phyloP scores from a whole-genome alignment of 169 alveolate species.

The Eimeria praecox region DNA sequence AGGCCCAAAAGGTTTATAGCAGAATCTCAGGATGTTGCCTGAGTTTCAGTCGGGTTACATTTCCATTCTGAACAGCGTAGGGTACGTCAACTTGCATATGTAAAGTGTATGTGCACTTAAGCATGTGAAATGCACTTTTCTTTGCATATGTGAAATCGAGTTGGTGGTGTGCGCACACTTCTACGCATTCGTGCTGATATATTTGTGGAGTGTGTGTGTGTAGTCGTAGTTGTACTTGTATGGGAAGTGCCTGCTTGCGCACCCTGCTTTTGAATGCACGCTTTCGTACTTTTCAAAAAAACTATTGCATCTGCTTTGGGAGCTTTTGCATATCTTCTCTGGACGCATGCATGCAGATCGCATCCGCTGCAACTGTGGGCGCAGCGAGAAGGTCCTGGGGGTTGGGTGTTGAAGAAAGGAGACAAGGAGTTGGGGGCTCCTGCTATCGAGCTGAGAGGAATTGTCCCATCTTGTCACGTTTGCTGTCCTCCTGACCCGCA shows the following conservation, averaged over 20 bases:
- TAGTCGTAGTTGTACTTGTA: not conserved
- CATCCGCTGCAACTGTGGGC: conserved; percentile 77
- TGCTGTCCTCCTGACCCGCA: conserved; percentile 94
- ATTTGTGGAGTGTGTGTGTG: not conserved
- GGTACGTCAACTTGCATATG: conserved; percentile 1
- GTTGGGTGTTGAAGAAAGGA: conserved; percentile 14
- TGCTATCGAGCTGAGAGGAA: conserved; percentile 58
- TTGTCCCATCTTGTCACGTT: conserved; percentile 92
- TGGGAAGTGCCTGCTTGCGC: not conserved
- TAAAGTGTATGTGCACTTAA: not conserved
- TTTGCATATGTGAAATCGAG: not conserved
- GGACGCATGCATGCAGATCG: conserved; percentile 37
- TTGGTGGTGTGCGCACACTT: not conserved
- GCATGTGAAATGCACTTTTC: no score
- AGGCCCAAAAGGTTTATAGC: not conserved
- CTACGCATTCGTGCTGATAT: not conserved
- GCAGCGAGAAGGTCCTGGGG: conserved; percentile 28
- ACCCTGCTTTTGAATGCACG: not conserved
- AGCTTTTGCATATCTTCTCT: not conserved
- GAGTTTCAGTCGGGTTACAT: conserved; percentile 60
- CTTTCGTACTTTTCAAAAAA: not conserved
- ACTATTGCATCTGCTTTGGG: not conserved
- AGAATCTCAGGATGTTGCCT: conserved; percentile 20
- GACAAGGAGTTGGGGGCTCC: conserved; percentile 57
- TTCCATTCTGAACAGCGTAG: conserved; percentile 57